Base-by-base conservation (phyloP, 495 filamentous ascomycete species). In the Bathelium albidoporum region DNA sequence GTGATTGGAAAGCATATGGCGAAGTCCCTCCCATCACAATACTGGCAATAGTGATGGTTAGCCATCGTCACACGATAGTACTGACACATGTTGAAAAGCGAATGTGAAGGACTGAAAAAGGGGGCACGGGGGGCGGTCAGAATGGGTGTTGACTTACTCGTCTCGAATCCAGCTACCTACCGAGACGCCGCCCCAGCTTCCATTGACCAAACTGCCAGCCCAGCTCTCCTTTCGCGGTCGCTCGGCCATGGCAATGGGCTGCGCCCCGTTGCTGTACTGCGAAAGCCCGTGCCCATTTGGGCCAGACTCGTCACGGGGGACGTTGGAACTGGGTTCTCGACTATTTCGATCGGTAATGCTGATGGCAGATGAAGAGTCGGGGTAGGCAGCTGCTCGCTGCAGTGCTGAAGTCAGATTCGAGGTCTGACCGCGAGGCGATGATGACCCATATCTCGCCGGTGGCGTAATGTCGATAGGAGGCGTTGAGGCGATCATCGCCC, bases 21-120 rank as follows among this genome's bases (percentile, higher is more conserved):
- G 94, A 98, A 18, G 94, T 96, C 63, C 94, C 93, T 59, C 89
- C 87, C 91, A 97, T 97, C 70, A 94, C 87, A 72, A 97, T 94
- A 73, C 93, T 98, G 70, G 34, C 63, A 36, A 58, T 63, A 28
- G 20, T 52, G 41, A 64, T 24, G n/a, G 65, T 77, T 62, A 75
- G 70, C 65, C 70, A 5, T n/a, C n/a, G 31, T 34, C 3, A 14
- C n/a, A 26, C 24, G 16, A 34, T 26, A 9, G 36, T 26, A n/a
- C n/a, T n/a, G 0, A 20, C 5, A 18, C 45, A 20, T 58, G 24
- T n/a, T 16, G 32, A 60, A 28, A 10, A 31, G n/a, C 34, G n/a
- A 45, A 64, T n/a, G n/a, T n/a, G n/a, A n/a, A n/a, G n/a, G n/a
- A n/a, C n/a, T n/a, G 62, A 64, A 53, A 41, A 44, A 26, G 18